Base-by-base conservation (phyloP, 176 grass and related monocot species). In the Eragrostis curvula region DNA sequence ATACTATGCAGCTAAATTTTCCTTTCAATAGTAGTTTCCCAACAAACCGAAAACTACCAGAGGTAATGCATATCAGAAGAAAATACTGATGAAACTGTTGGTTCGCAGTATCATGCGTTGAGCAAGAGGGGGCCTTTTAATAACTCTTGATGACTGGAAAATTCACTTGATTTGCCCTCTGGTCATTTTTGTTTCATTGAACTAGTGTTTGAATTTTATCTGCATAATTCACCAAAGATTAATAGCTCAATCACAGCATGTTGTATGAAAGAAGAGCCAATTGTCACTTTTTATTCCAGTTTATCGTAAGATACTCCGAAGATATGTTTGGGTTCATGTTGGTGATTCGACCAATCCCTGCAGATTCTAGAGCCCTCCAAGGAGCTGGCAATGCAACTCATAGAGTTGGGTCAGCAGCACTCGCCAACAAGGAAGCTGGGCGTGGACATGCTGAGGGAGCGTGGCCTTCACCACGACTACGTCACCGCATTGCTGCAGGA, bases 361-460 rank as follows among this genome's bases (percentile, higher is more conserved):
- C 93, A 95, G 96, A 93, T 98, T 70, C 77, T 98, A 81, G 93
- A 98, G 80, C 96, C 96, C 3, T 98, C 87, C 51, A 98, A 89
- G 83, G 93, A 98, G 85, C 79, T 98, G 45, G 93, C 93, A n/a
- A 70, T 93, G 59, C 92, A 98, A 89, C 88, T 98, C 46, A 71
- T 95, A 60, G 96, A 93, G 61, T 83, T 88, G 20, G 90, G 92
- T 57, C 85, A 27, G 57, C 87, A 95, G 61, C 82, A 91, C 66
- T 71, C 62, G 13, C 80, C 58, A 27, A 93, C 84, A 47, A 87
- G 79, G 77, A 95, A 95, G 84, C 41, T 98, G 68, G 93, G 96
- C 23, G 41, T 93, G 55, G 96, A 98, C 86, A 95, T 98, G 88
- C 82, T 98, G 43, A 79, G 96, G 85, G 88, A 91, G 64, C 85